Conservation (phyloP, 768 basidiomycete genomes). For the Lentinula raphanica region DNA sequence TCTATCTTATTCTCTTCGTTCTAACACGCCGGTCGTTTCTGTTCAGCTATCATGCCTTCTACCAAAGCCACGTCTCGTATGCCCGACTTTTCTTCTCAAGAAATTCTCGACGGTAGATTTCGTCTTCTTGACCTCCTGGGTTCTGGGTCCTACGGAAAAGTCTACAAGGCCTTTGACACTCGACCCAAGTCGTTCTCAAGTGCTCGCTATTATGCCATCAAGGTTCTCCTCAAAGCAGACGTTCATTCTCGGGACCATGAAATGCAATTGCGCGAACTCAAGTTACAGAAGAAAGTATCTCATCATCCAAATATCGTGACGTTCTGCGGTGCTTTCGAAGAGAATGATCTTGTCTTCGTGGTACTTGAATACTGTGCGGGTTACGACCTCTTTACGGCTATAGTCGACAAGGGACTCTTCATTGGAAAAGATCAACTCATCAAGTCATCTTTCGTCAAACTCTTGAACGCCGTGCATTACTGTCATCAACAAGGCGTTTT, state of each 20-base stretch:
- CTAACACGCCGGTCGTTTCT: not conserved
- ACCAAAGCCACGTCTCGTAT: not conserved
- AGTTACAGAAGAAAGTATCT: constrained; percentile 46
- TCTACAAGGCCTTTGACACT: constrained; percentile 65
- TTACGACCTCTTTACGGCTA: constrained; percentile 67
- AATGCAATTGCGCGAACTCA: constrained; percentile 66
- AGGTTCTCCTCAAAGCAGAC: constrained; percentile 61
- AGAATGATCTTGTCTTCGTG: constrained; percentile 62
- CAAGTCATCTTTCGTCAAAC: constrained; percentile 64
- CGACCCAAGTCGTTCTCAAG: constrained; percentile 19
- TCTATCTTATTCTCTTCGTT: too few relatives aligned
- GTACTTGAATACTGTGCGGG: constrained; percentile 51
- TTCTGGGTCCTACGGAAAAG: constrained; percentile 69
- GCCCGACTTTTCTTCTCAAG: constrained; percentile 3
- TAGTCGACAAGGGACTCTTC: constrained; percentile 52
- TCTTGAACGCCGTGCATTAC: constrained; percentile 72
- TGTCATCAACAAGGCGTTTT: constrained; percentile 68
- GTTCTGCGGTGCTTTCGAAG: constrained; percentile 57
- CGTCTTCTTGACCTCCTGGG: constrained; percentile 59
- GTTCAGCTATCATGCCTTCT: not conserved
- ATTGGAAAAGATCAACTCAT: constrained; percentile 56
- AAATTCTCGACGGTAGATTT: constrained; percentile 42
- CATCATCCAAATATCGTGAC: constrained; percentile 63
- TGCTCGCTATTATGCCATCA: constrained; percentile 59
- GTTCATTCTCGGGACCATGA: constrained; percentile 48